Base-by-base conservation (phyloP, 208 protist genomes). In the Trypanosoma grayi region DNA sequence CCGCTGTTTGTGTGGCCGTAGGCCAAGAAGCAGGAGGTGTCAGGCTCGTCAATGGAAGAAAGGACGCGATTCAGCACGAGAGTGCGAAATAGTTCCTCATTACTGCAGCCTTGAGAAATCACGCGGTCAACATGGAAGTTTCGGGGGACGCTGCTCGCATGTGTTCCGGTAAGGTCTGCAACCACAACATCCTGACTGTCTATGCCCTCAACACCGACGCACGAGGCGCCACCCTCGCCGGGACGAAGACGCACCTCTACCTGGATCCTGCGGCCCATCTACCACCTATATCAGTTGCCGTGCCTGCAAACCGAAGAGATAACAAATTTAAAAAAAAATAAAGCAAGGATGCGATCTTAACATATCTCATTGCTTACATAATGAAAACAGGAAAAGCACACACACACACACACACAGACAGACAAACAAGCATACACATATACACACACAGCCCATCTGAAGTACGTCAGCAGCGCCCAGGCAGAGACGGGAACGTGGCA, bases 1-100 rank as follows among this genome's bases (percentile, higher is more conserved):
- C 90, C 90, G 53, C 90, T 95, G 66, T 70, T 84, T 11, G 86
- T 95, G 73, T 95, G 90, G 13, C 90, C 90, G 56, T 95, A 95
- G 5, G 86, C 85, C 4, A 95, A 50, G 51, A 95, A 84, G 70
- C 90, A 95, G 1, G 92, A 77, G 25, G 85, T 95, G 70, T 93
- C 89, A 5, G 85, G 84, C 31, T 75, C 45, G 5, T 77, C 70
- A 6, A 70, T 66, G 0, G 75, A 84, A 7, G 62, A 61, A 24
- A 20, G 47, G 73, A 94, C 85, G 55, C 81, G 82, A 4, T 57
- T 31, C 16, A 79, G 60, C 14, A 92, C 71, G 24, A 95, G 58
- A 53, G 70, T 31, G 28, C 85, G 71, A 60, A 90, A 95, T 5
- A 95, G 53, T 16, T 77, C 75, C 8, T 53, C 34, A 58, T 95